phyloP scores from a whole-genome alignment of 2,329 filamentous ascomycete species.

The Phialemoniopsis sp. region DNA sequence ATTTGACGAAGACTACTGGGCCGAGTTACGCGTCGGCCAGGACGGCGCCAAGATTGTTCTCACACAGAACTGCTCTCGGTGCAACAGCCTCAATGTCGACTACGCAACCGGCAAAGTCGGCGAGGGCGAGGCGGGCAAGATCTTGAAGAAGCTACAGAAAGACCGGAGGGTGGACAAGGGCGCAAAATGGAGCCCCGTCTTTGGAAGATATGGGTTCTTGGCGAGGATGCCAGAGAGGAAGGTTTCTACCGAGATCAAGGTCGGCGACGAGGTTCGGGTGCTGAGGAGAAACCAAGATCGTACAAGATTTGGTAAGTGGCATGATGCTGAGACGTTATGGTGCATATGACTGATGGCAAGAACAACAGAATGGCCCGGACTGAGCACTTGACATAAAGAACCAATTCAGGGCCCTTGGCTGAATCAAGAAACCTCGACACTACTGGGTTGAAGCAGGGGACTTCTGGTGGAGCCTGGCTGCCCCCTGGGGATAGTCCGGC shows the following conservation, averaged over 20 bases:
- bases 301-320: no score
- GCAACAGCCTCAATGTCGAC: constrained; percentile 67
- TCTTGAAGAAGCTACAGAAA: constrained; percentile 66
- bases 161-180: constrained; percentile 68
- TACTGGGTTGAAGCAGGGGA: no score
- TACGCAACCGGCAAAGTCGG: constrained; percentile 59
- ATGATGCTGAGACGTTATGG: no score
- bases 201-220: constrained; percentile 70
- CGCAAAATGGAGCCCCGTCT: constrained; percentile 63
- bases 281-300: no score
- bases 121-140: constrained; percentile 50
- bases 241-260: constrained; percentile 34
- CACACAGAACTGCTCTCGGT: constrained; percentile 68
- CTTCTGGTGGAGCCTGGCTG: no score
- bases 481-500: no score
- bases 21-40: constrained; percentile 49
- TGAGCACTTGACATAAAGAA: no score
- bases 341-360: no score
- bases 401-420: no score
- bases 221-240: constrained; percentile 14
- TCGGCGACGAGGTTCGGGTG: constrained; percentile 55
- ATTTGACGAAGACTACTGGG: constrained; percentile 74
- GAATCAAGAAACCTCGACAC: no score
- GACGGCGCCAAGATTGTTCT: constrained; percentile 47
- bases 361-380: no score